A percentile compares a stretch with the other conserved stretches of the same genome.
These are phyloP conservation scores for Microcyclosporella mali DNA, from an alignment of 2,329 filamentous ascomycete genomes.

Conservation along the genomic window DNA sequence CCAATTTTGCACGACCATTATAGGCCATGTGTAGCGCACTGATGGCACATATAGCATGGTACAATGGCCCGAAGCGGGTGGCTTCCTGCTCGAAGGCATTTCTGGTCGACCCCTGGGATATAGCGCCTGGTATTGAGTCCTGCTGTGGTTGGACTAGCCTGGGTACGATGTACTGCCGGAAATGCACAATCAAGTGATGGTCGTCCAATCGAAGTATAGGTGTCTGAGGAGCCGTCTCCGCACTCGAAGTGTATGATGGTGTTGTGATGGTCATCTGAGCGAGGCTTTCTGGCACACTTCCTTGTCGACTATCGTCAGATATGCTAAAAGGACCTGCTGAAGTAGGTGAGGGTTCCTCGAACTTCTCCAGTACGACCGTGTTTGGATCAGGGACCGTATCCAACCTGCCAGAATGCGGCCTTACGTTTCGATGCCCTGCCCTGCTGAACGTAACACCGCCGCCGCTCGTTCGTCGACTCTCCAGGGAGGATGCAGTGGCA, in stretches of 20 bases:
- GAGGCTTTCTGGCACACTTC: constrained; percentile 19
- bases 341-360: constrained; percentile 38
- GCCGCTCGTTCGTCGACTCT: constrained; percentile 24
- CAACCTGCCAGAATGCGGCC: constrained; percentile 6
- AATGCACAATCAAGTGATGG: constrained; percentile 19
- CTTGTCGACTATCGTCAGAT: constrained; percentile 7
- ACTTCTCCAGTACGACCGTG: constrained; percentile 45
- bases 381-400: constrained; percentile 39
- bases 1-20: constrained; percentile 38
- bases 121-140: constrained; percentile 3
- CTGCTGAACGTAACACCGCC: constrained; percentile 6
- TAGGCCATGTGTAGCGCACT: constrained; percentile 48
- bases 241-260: constrained; percentile 11
- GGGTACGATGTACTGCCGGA: constrained; percentile 25
- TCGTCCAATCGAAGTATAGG: constrained; percentile 15
- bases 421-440: constrained; percentile 5
- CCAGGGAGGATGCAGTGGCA: constrained; percentile 25
- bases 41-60: constrained; percentile 54
- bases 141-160: constrained; percentile 20
- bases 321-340: not conserved
- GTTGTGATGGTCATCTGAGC: constrained; percentile 21
- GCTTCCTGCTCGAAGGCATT: constrained; percentile 36
- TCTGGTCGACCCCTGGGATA: constrained; percentile 17
- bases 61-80: constrained; percentile 46
- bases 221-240: constrained; percentile 10